Base-by-base conservation (phyloP, 768 basidiomycete genomes). In the Hysterangium stoloniferum region DNA sequence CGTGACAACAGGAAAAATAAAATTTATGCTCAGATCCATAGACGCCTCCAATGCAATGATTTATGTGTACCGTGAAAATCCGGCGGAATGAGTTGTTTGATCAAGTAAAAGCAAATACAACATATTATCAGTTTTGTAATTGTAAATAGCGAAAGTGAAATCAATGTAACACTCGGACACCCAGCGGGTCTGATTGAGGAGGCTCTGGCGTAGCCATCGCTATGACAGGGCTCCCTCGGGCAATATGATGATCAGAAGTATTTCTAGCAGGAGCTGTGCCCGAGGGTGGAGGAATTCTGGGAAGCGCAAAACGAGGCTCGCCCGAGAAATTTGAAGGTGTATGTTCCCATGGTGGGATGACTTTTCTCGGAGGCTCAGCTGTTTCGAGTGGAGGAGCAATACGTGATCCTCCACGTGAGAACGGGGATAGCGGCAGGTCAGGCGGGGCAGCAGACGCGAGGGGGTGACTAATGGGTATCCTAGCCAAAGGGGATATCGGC, bases 311-410 rank as follows among this genome's bases (percentile, higher is more conserved):
- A 45, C 58, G 49, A 47, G 58, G 17, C 2, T 45, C 56, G 47
- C 20, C 49, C 27, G 65, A 57, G 61, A 81, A 80, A 51, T 63
- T 68, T 6, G 79, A 79, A 43, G 62, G 70, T 17, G 79, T 79
- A 57, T 78, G 68, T 53, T 77, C 76, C 79, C 79, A 80, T 13
- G 80, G 78, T 24, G 76, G 76, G 17, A 60, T 50, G 22, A 62
- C 29, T 33, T 31, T 59, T n/a, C 61, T 29, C 4, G 62, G 50
- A 24, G 34, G 43, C 33, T 58, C 52, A 17, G 56, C 42, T 38
- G 58, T 31, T 29, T 52, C 41, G 25, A 54, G 44, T 29, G 48
- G 29, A 40, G 56, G 36, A 32, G 29, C 28, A 5, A n/a, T n/a
- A n/a, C n/a, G n/a, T n/a, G n/a, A n/a, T n/a, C n/a, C n/a, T n/a